phyloP scores from a whole-genome alignment of 2,329 filamentous ascomycete genomes.

The Thelonectria olida region DNA sequence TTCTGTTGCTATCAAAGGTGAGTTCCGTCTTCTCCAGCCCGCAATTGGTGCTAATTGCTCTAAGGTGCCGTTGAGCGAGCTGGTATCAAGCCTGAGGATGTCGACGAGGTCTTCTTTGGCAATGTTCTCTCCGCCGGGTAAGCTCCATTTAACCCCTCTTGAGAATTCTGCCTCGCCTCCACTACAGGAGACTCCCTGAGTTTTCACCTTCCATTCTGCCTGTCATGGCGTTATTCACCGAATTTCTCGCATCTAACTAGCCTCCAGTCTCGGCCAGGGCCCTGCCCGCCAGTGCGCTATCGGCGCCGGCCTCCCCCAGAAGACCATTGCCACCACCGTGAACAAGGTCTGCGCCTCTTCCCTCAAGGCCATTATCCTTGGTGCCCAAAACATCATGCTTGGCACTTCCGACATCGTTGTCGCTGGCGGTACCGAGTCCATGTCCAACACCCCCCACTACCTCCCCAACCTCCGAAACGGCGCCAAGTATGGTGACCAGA shows the following conservation, averaged over 20 bases:
- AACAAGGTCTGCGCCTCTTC: constrained; percentile 99
- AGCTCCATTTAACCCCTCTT: constrained; percentile 38
- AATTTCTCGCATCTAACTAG: constrained; percentile 21
- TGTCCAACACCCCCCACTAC: constrained; percentile 98
- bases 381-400: constrained; percentile 96
- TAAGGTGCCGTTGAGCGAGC: constrained; percentile 83
- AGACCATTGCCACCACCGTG: constrained; percentile 87
- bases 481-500: constrained; percentile 93
- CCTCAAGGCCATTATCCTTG: constrained; percentile 93
- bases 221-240: not conserved
- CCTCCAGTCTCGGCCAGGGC: constrained; percentile 85
- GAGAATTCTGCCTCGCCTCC: constrained; percentile 3
- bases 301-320: constrained; percentile 82
- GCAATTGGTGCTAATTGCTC: constrained; percentile 4
- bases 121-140: constrained; percentile 98
- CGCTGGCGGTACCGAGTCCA: constrained; percentile 95
- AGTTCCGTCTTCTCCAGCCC: constrained; percentile 27
- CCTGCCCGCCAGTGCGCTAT: constrained; percentile 95
- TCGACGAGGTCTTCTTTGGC: constrained; percentile 97
- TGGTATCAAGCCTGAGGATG: constrained; percentile 86
- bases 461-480: constrained; percentile 86
- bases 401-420: constrained; percentile 93
- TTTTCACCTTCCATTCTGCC: not conserved
- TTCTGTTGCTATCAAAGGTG: constrained; percentile 91
- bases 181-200: not conserved